Percentiles rank a stretch among this genome's conserved stretches.
These are phyloP conservation scores for Linnemannia exigua DNA, from an alignment of 192 early-diverging fungal genomes.

Conservation along the genomic window DNA sequence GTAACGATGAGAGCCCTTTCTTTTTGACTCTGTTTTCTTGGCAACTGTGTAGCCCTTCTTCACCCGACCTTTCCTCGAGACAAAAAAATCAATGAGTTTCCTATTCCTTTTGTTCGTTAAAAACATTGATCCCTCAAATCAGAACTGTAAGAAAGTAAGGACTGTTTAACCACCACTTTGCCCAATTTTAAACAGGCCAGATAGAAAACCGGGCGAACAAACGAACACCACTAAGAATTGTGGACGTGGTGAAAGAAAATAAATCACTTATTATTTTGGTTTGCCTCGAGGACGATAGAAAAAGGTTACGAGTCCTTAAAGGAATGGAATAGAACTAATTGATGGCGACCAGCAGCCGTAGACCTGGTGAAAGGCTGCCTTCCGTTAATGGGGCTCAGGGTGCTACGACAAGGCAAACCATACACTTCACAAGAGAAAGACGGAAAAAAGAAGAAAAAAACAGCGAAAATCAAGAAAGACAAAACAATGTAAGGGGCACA, in stretches of 20 bases:
- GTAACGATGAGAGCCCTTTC: not conserved
- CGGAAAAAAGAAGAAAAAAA: no score
- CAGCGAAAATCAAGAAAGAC: no score
- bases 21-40: not conserved
- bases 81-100: no score
- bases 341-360: not conserved
- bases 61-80: not conserved
- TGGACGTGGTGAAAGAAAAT: not conserved
- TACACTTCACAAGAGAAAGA: no score
- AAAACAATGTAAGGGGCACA: no score
- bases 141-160: not conserved
- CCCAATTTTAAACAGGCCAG: not conserved
- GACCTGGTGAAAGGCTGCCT: not conserved
- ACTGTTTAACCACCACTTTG: not conserved
- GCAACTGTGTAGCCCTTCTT: not conserved
- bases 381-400: not conserved
- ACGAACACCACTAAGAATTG: no score
- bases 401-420: not conserved
- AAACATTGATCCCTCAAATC: not conserved
- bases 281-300: not conserved
- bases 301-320: not conserved
- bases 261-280: not conserved
- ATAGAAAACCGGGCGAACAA: not conserved
- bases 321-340: not conserved
- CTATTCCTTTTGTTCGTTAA: not conserved